Conservation (phyloP, 768 basidiomycete genomes). For the Lyophyllum decastes region DNA sequence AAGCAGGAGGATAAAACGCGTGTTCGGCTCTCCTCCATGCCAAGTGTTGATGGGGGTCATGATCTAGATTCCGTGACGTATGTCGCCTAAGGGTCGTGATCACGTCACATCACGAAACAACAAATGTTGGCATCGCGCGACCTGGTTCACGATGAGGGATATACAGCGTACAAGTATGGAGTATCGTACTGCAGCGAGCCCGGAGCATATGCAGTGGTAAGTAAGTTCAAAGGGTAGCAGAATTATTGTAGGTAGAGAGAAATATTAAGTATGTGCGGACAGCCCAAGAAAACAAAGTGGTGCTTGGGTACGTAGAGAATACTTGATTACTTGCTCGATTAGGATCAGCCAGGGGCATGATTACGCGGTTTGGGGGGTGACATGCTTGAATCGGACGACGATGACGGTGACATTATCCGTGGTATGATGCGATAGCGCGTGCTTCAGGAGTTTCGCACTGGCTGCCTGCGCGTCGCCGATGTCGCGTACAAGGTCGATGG, state of each 20-base stretch:
- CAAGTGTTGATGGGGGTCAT: neutral
- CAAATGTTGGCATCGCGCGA: too few relatives aligned
- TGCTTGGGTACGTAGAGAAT: too few relatives aligned
- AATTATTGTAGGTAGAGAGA: neutral
- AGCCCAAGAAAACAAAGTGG: neutral
- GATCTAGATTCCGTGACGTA: neutral
- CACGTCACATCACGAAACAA: neutral
- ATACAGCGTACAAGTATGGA: neutral
- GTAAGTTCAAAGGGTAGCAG: neutral
- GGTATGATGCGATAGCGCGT: constrained; percentile 86
- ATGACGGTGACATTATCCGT: constrained; percentile 94
- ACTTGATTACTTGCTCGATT: neutral
- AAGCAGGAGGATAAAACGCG: neutral
- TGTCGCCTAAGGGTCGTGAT: neutral
- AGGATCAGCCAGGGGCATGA: neutral
- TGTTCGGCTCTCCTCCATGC: neutral
- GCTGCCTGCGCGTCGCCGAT: constrained; percentile 82
- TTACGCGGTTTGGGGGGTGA: constrained; percentile 21
- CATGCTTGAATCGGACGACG: constrained; percentile 78
- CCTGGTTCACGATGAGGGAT: neutral
- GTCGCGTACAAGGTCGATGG: constrained; percentile 80
- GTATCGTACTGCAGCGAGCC: neutral
- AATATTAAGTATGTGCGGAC: neutral
- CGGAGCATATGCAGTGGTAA: neutral
- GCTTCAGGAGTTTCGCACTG: constrained; percentile 69